These are phyloP conservation scores for Nicotiana attenuata DNA, from an alignment of 257 asterid species.

Conservation along the genomic window DNA sequence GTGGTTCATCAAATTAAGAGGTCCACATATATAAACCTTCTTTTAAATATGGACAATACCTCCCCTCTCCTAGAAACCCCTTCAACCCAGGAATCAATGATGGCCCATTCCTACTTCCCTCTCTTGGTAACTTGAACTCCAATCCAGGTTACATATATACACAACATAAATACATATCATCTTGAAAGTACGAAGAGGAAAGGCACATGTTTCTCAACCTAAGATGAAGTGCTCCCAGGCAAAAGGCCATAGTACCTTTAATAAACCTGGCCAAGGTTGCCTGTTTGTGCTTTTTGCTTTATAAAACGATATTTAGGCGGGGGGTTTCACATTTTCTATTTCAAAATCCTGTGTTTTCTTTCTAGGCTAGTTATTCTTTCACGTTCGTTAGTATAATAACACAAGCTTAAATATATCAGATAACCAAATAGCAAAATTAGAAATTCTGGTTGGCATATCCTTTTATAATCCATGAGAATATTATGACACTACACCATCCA, in stretches of 20 bases:
- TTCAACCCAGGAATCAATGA: not conserved
- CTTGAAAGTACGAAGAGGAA: not conserved
- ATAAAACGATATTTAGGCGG: not conserved
- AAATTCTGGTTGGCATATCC: not conserved
- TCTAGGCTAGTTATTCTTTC: not conserved
- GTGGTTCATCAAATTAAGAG: not conserved
- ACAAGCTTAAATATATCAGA: not conserved
- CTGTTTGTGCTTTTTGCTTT: not conserved
- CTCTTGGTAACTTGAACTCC: conserved; percentile 1
- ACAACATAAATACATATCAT: not conserved
- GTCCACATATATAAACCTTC: not conserved
- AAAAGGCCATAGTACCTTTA: not conserved
- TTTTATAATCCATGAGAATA: too few species aligned
- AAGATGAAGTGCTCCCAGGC: not conserved
- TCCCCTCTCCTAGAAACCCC: not conserved
- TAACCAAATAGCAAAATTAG: not conserved
- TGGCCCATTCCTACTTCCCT: not conserved
- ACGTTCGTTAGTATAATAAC: not conserved
- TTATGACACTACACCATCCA: not conserved
- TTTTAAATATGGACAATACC: not conserved
- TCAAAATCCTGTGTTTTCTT: not conserved
- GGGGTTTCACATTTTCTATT: not conserved
- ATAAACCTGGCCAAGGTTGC: not conserved
- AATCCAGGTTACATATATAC: not conserved
- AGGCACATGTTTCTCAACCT: not conserved